phyloP scores from a whole-genome alignment of 495 filamentous ascomycete genomes.

The Tetracladium setigerum region DNA sequence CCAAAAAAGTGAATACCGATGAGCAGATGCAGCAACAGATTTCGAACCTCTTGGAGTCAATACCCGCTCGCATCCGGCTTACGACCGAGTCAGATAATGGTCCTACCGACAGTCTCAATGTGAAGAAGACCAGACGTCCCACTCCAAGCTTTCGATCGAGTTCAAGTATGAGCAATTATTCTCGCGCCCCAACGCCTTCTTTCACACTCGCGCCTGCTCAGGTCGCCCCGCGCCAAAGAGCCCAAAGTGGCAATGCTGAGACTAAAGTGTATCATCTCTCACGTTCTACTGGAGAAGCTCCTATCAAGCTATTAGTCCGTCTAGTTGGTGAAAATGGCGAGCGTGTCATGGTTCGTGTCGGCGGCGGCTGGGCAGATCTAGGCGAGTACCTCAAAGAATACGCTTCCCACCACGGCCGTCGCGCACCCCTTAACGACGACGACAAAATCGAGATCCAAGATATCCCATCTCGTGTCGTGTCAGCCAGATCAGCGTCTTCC shows the following conservation, averaged over 20 bases:
- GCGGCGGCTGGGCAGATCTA: constrained; percentile 93
- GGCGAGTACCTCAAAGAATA: constrained; percentile 94
- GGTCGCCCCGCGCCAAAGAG: constrained; percentile 29
- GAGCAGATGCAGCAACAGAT: constrained; percentile 75
- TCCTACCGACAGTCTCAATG: constrained; percentile 10
- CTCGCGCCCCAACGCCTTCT: constrained; percentile 56
- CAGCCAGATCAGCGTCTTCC: constrained; percentile 4
- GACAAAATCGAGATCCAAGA: constrained; percentile 54
- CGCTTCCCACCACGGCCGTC: constrained; percentile 74
- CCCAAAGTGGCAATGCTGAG: constrained; percentile 46
- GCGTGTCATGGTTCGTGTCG: constrained; percentile 94
- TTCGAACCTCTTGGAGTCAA: constrained; percentile 68
- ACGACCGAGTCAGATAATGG: constrained; percentile 42
- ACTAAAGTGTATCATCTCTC: constrained; percentile 91
- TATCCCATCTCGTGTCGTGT: constrained; percentile 27
- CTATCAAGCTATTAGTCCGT: constrained; percentile 88
- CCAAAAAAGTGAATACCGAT: constrained; percentile 40
- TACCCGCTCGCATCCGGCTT: constrained; percentile 75
- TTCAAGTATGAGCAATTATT: constrained; percentile 22
- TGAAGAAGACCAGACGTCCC: constrained; percentile 19
- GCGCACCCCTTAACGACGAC: constrained; percentile 33
- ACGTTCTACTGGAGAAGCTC: constrained; percentile 70
- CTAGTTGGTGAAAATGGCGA: constrained; percentile 85
- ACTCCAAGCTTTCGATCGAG: constrained; percentile 34
- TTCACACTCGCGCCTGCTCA: constrained; percentile 61